Evolutionary conservation across 306 rosid species (phyloP).

Genomic region (Prunus padus): DNA sequence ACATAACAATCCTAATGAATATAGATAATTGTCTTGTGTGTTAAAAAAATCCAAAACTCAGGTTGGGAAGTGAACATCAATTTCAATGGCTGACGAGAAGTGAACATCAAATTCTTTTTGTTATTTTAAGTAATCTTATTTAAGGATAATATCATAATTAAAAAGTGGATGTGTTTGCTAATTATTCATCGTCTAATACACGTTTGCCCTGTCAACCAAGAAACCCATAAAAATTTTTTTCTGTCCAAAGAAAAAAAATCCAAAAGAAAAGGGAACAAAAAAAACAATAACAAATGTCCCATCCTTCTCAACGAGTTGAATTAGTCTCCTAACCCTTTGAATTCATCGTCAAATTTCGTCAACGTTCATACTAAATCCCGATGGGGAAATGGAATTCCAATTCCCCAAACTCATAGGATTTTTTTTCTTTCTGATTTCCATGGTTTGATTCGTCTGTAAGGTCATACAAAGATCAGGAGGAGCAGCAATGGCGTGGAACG

Average conservation of each 20-base stretch:
- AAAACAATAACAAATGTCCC: neutral
- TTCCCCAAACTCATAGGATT: neutral
- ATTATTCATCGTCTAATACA: neutral
- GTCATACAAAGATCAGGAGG: slow-evolving; percentile 14
- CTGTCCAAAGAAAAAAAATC: neutral
- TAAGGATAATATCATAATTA: neutral
- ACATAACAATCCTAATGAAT: too few species aligned
- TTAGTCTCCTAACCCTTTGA: neutral
- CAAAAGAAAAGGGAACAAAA: neutral
- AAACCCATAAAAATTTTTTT: too few species aligned
- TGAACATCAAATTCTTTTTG: too few species aligned
- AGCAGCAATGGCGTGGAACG: slow-evolving; percentile 62
- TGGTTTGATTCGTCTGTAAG: neutral
- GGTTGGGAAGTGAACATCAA: too few species aligned
- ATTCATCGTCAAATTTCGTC: slow-evolving; percentile 6
- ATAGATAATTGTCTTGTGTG: too few species aligned
- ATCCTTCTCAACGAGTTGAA: neutral
- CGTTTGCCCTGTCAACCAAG: neutral
- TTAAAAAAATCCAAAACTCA: too few species aligned
- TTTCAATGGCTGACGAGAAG: too few species aligned
- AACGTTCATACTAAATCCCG: neutral
- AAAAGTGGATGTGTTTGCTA: neutral
- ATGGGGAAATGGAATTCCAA: neutral
- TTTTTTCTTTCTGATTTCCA: neutral
- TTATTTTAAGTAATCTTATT: too few species aligned